A percentile compares a stretch with the other conserved stretches of the same genome.
Conservation (phyloP, 1,139 yeast species). For the Scheffersomyces cryptocercus region DNA sequence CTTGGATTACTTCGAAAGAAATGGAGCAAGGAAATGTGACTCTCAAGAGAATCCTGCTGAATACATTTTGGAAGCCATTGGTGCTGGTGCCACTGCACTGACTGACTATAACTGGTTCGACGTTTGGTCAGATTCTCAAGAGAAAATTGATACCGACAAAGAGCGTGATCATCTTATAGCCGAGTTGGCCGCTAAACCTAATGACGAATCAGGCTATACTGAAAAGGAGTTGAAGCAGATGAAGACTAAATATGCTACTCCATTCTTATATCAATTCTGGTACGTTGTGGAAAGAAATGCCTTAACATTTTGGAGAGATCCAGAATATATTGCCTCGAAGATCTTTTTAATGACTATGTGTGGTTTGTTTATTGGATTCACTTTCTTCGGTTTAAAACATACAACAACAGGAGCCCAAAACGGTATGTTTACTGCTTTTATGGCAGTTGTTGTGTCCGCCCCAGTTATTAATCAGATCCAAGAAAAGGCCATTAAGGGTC, state of each 20-base stretch:
- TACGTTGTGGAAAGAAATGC: constrained; percentile 34
- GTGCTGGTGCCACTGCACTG: constrained; percentile 67
- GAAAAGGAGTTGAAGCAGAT: constrained; percentile 11
- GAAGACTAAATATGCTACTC: constrained; percentile 36
- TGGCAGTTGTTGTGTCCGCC: constrained; percentile 49
- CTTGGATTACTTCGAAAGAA: constrained; percentile 9
- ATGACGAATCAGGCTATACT: constrained; percentile 1
- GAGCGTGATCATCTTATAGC: constrained; percentile 19
- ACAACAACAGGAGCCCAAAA: constrained; percentile 53
- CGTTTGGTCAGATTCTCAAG: constrained; percentile 45
- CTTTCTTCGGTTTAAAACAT: constrained; percentile 43
- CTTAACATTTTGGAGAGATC: constrained; percentile 44
- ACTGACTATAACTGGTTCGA: constrained; percentile 47
- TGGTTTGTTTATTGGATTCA: constrained; percentile 56
- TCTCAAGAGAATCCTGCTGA: constrained; percentile 62
- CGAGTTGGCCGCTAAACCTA: constrained; percentile 11
- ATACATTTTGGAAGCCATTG: constrained; percentile 62
- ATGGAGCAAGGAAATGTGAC: constrained; percentile 12
- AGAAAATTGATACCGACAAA: constrained; percentile 26
- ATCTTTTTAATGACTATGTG: constrained; percentile 37
- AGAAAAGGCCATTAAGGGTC: constrained; percentile 46
- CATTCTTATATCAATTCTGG: constrained; percentile 34
- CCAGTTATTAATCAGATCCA: constrained; percentile 48
- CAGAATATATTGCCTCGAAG: constrained; percentile 46
- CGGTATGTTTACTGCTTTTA: constrained; percentile 52